Base-by-base conservation (phyloP, 192 early-diverging fungal species). In the Dissophora ornata region DNA sequence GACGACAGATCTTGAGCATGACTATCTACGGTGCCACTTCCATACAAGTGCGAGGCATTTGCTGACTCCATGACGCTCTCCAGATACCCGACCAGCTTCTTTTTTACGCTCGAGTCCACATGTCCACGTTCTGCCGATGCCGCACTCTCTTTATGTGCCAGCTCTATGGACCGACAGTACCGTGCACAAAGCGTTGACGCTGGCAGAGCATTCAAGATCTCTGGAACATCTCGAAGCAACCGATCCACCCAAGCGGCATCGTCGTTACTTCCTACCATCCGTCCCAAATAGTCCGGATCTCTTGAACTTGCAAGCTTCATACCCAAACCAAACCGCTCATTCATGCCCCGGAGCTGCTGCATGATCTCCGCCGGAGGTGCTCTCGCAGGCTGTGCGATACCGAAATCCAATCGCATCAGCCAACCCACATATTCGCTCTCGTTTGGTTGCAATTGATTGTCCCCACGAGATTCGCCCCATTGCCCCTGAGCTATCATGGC, bases 211-310 rank as follows among this genome's bases (percentile, higher is more conserved):
- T 67, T 77, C 24, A 77, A 44, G 21, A 77, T 77, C 42, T 67
- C 73, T 1, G 73, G 73, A 7, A 77, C 73, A 30, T 77, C 73
- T 21, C 73, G 26, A 19, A 77, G 40, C 8, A 77, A 34, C 26
- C 64, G 57, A 29, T 77, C 73, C 0, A 77, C 63, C 73, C 73
- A 77, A 0, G 65, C 46, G 15, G 73, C 73, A 51, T 77, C 73
- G n/a, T 77, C 73, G 40, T 77, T 62, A 18, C 30, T 57, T 3
- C 64, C 73, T 5, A 77, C 73, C 73, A 77, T 77, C 11, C 73
- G 25, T 9, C 73, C 58, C 26, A 77, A 33, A 29, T 77, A 77
- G 38, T 77, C 73, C 3, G 73, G 73, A 0, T 77, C 73, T 34
- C 73, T 61, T 0, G 73, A 60, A 18, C 50, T 53, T 0, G 73